Percentiles rank a stretch among this genome's conserved stretches.
Conservation (phyloP, 306 rosid species). For the Hippophae rhamnoides region DNA sequence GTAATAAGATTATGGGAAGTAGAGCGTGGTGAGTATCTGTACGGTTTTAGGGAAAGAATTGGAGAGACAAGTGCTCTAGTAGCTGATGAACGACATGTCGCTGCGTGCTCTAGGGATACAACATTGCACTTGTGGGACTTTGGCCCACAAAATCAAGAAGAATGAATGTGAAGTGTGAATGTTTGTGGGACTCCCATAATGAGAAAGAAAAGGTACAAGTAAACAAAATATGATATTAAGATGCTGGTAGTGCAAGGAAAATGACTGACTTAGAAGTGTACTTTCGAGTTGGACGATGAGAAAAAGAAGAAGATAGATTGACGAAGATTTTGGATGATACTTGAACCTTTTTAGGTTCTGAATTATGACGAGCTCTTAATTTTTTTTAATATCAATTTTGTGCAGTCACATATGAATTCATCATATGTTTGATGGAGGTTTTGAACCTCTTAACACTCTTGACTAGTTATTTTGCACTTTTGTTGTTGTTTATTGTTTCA, state of each 20-base stretch:
- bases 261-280: neutral
- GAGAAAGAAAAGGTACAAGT: neutral
- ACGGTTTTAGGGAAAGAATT: constrained; percentile 9
- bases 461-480: too few relatives aligned
- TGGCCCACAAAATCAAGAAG: constrained; percentile 27
- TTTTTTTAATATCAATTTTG: too few relatives aligned
- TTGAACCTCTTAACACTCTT: too few relatives aligned
- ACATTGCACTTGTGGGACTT: constrained; percentile 63
- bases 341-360: too few relatives aligned
- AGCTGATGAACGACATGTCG: constrained; percentile 60
- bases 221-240: neutral
- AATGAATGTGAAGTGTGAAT: neutral
- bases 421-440: too few relatives aligned
- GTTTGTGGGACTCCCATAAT: too few relatives aligned
- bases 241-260: neutral
- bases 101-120: constrained; percentile 22
- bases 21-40: constrained; percentile 13
- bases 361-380: too few relatives aligned
- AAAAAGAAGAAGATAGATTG: too few relatives aligned
- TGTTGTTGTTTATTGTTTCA: too few relatives aligned
- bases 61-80: constrained; percentile 37
- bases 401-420: too few relatives aligned
- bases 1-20: constrained; percentile 51
- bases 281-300: neutral
- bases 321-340: too few relatives aligned